Conservation (phyloP, 352 stramenopile species). For the Hyaloperonospora arabidopsidis region DNA sequence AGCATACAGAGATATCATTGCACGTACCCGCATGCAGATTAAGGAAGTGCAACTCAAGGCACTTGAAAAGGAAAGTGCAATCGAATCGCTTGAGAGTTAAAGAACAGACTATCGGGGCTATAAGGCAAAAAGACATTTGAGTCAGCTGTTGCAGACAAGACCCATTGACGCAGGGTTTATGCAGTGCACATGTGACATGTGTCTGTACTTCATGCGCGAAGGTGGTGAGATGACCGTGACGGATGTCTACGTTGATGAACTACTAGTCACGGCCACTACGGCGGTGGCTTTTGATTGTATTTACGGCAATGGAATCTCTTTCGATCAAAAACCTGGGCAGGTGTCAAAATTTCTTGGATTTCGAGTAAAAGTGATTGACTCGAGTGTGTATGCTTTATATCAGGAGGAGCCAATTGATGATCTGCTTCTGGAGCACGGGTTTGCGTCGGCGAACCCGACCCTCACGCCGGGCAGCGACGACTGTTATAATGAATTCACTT, state of each 20-base stretch:
- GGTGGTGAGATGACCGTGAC: conserved; percentile 1
- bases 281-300: background rate
- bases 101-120: conserved; percentile 24
- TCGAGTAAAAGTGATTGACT: background rate
- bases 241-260: conserved; percentile 26
- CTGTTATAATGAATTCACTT: background rate
- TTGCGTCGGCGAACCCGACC: background rate
- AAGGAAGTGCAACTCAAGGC: conserved; percentile 8
- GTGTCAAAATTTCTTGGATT: conserved; percentile 26
- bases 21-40: conserved; percentile 1
- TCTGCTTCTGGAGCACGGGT: background rate
- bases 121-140: conserved; percentile 26
- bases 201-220: conserved; percentile 12
- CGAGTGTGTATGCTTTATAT: background rate
- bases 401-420: background rate
- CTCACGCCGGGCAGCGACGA: background rate
- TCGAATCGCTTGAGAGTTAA: conserved; percentile 6
- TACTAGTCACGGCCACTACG: conserved; percentile 11
- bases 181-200: conserved; percentile 18
- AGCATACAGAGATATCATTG: conserved; percentile 12
- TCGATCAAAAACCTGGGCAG: conserved; percentile 21
- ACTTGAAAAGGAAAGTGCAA: background rate
- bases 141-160: conserved; percentile 9
- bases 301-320: conserved; percentile 1
- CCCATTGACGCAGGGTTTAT: conserved; percentile 14